These are phyloP conservation scores for Senna tora DNA, from an alignment of 306 rosid species.

Conservation along the genomic window DNA sequence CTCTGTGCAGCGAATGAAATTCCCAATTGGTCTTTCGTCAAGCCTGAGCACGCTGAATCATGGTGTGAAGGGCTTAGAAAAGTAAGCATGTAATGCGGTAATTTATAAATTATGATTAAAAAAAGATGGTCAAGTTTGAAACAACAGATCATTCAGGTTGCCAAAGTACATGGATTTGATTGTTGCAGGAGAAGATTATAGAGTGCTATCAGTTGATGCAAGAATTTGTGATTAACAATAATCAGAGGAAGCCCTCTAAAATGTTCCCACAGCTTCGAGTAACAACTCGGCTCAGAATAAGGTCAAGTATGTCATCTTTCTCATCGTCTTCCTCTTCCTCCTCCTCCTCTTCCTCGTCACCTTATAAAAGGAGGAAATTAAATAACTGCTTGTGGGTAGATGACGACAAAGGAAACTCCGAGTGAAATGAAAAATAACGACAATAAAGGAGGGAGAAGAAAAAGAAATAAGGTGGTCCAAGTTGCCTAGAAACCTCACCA, in stretches of 20 bases:
- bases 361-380: conserved; percentile 74
- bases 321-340: conserved; percentile 50
- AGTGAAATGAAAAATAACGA: conserved; percentile 37
- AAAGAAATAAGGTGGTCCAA: conserved; percentile 45
- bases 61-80: conserved; percentile 88
- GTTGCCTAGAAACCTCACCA: conserved; percentile 60
- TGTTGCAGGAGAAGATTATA: conserved; percentile 71
- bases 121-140: neutral
- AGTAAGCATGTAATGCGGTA: conserved; percentile 54
- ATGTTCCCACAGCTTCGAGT: conserved; percentile 67
- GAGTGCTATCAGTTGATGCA: conserved; percentile 79
- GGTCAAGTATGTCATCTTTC: conserved; percentile 51
- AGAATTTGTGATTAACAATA: conserved; percentile 50
- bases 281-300: conserved; percentile 50
- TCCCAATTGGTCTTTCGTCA: conserved; percentile 63
- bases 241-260: conserved; percentile 45
- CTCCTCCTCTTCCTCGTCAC: conserved; percentile 47
- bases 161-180: conserved; percentile 23
- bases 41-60: conserved; percentile 80
- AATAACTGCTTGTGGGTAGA: conserved; percentile 63
- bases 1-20: conserved; percentile 75
- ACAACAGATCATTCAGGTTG: conserved; percentile 10
- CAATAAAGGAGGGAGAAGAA: conserved; percentile 33
- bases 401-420: conserved; percentile 71
- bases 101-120: neutral